Conservation (phyloP, 768 basidiomycete genomes). For the Xerocomus brunneocitrinus region DNA sequence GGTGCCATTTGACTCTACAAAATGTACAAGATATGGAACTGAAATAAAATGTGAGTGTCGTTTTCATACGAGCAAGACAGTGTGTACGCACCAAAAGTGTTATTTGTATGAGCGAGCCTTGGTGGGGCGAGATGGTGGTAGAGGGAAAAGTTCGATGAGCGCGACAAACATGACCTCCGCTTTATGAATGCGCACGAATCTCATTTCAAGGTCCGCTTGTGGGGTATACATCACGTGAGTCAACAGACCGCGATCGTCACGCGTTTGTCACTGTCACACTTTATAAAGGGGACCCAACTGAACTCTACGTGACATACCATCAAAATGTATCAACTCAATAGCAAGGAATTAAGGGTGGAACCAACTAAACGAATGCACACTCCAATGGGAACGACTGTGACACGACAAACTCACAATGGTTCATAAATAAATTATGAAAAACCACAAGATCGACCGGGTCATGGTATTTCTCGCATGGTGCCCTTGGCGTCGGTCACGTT, state of each 20-base stretch:
- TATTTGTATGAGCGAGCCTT: constrained; percentile 16
- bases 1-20: constrained; percentile 35
- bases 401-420: not conserved
- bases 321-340: not conserved
- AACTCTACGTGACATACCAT: not conserved
- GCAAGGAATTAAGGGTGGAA: not conserved
- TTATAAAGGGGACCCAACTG: constrained; percentile 3
- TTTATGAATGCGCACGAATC: constrained; percentile 31
- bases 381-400: not conserved
- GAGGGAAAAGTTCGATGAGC: constrained; percentile 24
- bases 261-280: constrained; percentile 28
- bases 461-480: constrained; percentile 12
- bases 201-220: constrained; percentile 33
- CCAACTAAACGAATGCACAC: constrained; percentile 2
- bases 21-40: constrained; percentile 31
- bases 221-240: constrained; percentile 29
- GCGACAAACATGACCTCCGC: constrained; percentile 27
- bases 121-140: constrained; percentile 24
- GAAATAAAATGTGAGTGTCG: constrained; percentile 11
- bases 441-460: not conserved
- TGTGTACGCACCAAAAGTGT: constrained; percentile 23
- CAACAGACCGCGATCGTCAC: constrained; percentile 35
- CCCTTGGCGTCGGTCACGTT: constrained; percentile 25
- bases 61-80: constrained; percentile 1
- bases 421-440: not conserved